Percentiles rank a stretch among this genome's conserved stretches.
Evolutionary conservation across 495 filamentous ascomycete species (phyloP).

Genomic region (Aspergillus egyptiacus): DNA sequence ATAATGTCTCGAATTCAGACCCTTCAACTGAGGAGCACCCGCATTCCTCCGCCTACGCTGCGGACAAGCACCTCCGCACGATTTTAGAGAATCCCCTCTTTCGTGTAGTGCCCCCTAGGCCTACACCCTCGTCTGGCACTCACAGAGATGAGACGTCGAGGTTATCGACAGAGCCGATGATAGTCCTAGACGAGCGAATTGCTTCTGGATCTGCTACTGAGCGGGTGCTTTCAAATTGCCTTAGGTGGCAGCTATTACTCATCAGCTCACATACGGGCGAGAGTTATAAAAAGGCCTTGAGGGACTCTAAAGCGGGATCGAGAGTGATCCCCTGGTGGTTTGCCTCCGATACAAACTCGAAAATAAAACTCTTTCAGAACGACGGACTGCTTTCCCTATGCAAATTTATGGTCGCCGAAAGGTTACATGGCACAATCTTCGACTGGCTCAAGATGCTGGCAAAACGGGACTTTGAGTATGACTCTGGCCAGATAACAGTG

Average conservation of each 20-base stretch:
- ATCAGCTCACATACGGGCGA: slow-evolving; percentile 16
- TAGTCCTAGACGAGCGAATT: slow-evolving; percentile 35
- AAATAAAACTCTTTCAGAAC: slow-evolving; percentile 22
- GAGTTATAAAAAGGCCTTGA: slow-evolving; percentile 26
- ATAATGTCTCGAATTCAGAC: slow-evolving; percentile 5
- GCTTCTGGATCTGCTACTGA: slow-evolving; percentile 33
- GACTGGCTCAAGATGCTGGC: slow-evolving; percentile 32
- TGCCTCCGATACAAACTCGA: slow-evolving; percentile 29
- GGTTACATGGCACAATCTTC: slow-evolving; percentile 28
- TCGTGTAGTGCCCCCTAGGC: slow-evolving; percentile 28
- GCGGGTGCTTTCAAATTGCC: slow-evolving; percentile 19
- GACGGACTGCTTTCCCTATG: slow-evolving; percentile 14
- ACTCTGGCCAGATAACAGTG: slow-evolving; percentile 22
- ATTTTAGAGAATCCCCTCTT: slow-evolving; percentile 69
- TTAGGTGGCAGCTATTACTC: slow-evolving; percentile 32
- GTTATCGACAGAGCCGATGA: slow-evolving; percentile 32
- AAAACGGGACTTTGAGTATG: slow-evolving; percentile 25
- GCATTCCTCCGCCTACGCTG: slow-evolving; percentile 30
- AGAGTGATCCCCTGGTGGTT: slow-evolving; percentile 38
- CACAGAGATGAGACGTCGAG: slow-evolving; percentile 17
- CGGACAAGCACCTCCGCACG: slow-evolving; percentile 53
- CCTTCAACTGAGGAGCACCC: slow-evolving; percentile 8
- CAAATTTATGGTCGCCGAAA: slow-evolving; percentile 41
- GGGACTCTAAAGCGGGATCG: slow-evolving; percentile 28
- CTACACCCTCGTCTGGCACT: slow-evolving; percentile 5